A percentile compares a stretch with the other conserved stretches of the same genome.
These are phyloP conservation scores for Carex kokanica DNA, from an alignment of 176 grass and related monocot species.

Conservation along the genomic window DNA sequence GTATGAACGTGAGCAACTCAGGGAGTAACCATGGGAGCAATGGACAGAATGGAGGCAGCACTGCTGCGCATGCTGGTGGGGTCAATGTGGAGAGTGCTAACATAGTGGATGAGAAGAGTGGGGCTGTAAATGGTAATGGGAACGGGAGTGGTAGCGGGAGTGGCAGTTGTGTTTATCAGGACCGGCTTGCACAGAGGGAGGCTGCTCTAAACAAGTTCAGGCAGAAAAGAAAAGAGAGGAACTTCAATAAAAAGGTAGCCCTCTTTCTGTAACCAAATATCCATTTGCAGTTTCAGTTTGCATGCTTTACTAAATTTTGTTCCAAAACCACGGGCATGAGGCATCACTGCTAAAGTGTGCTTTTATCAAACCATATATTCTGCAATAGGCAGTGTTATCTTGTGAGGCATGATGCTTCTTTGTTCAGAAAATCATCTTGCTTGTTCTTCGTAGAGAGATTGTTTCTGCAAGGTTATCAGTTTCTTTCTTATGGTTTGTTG, in stretches of 20 bases:
- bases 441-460: not conserved
- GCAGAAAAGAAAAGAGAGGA: slow-evolving; percentile 67
- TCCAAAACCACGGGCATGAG: slow-evolving; percentile 4
- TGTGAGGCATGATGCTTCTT: not conserved
- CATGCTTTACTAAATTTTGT: not conserved
- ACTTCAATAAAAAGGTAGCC: slow-evolving; percentile 86
- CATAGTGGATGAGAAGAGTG: slow-evolving; percentile 33
- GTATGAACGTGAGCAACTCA: slow-evolving; percentile 58
- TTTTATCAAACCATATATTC: not conserved
- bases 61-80: slow-evolving; percentile 35
- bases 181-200: slow-evolving; percentile 55
- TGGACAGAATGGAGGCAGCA: slow-evolving; percentile 47
- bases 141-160: slow-evolving; percentile 55
- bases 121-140: slow-evolving; percentile 32
- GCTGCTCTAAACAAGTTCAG: slow-evolving; percentile 70
- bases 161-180: slow-evolving; percentile 41
- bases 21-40: slow-evolving; percentile 71
- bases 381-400: not conserved
- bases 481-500: slow-evolving; percentile 42
- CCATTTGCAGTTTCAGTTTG: not conserved
- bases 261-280: slow-evolving; percentile 19
- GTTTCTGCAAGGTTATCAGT: not conserved
- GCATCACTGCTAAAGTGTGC: not conserved
- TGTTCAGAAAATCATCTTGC: not conserved
- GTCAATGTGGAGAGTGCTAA: slow-evolving; percentile 52